phyloP scores from a whole-genome alignment of 2,329 filamentous ascomycete species.

The Chaetomium sp. region DNA sequence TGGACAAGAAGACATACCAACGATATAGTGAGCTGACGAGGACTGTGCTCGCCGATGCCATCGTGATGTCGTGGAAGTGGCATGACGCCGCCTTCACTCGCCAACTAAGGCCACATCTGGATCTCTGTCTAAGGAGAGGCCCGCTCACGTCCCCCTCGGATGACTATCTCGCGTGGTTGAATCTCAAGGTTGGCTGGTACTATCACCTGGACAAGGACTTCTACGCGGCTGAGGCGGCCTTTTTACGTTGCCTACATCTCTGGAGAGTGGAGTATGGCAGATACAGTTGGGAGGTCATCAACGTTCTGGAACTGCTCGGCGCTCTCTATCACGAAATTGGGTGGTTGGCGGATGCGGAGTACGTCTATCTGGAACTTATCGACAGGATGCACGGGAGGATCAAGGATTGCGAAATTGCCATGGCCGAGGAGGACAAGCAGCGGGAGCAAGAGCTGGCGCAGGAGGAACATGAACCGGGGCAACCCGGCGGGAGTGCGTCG shows the following conservation, averaged over 20 bases:
- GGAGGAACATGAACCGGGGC: too few relatives aligned
- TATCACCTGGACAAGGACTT: too few relatives aligned
- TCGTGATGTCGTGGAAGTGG: neutral
- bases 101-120: too few relatives aligned
- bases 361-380: constrained; percentile 3
- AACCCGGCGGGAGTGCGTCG: too few relatives aligned
- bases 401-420: neutral
- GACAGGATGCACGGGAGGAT: constrained; percentile 8
- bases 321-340: constrained; percentile 21
- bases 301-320: neutral
- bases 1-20: constrained; percentile 10
- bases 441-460: too few relatives aligned
- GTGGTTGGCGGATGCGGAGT: constrained; percentile 20
- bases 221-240: too few relatives aligned
- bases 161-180: too few relatives aligned
- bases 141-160: too few relatives aligned
- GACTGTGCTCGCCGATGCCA: constrained; percentile 22
- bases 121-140: too few relatives aligned
- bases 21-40: constrained; percentile 4
- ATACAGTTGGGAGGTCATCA: neutral
- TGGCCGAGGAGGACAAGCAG: neutral
- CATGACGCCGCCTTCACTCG: too few relatives aligned
- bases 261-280: constrained; percentile 2
- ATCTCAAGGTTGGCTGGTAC: too few relatives aligned
- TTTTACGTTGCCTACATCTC: neutral